A percentile compares a stretch with the other conserved stretches of the same genome.
phyloP scores from a whole-genome alignment of 2,329 filamentous ascomycete species.

The Xylaria sp. region DNA sequence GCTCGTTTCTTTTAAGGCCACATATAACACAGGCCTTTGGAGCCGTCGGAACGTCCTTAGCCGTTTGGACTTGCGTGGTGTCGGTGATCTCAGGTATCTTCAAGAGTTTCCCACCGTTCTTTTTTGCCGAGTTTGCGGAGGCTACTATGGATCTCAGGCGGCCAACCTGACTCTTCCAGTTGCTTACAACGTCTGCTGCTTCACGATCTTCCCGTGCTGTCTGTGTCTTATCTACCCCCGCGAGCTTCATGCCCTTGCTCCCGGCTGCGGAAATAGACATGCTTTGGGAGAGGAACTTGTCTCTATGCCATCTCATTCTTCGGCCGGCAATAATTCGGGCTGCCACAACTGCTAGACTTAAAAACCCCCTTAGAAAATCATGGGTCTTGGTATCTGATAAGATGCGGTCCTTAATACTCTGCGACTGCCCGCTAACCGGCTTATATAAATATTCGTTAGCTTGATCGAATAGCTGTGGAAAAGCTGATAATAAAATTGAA shows the following conservation, averaged over 20 bases:
- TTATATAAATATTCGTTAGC: slow-evolving; percentile 74
- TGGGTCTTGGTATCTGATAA: slow-evolving; percentile 71
- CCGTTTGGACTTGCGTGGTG: slow-evolving; percentile 73
- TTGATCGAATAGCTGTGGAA: slow-evolving; percentile 75
- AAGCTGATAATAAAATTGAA: slow-evolving; percentile 80
- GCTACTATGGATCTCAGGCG: slow-evolving; percentile 78
- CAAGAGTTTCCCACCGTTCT: slow-evolving; percentile 51
- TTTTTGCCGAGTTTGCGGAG: slow-evolving; percentile 65
- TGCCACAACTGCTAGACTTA: slow-evolving; percentile 73
- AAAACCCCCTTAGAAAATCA: slow-evolving; percentile 72
- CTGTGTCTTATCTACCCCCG: slow-evolving; percentile 85
- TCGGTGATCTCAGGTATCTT: slow-evolving; percentile 77
- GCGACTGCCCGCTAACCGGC: slow-evolving; percentile 68
- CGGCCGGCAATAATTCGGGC: slow-evolving; percentile 87
- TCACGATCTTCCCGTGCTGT: slow-evolving; percentile 86
- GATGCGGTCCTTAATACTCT: slow-evolving; percentile 70
- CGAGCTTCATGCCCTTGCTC: slow-evolving; percentile 90
- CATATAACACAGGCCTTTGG: slow-evolving; percentile 84
- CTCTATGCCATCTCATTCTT: slow-evolving; percentile 89
- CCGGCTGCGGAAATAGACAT: slow-evolving; percentile 87
- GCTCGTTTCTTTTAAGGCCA: slow-evolving; percentile 87
- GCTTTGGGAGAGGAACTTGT: slow-evolving; percentile 83
- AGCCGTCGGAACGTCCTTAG: slow-evolving; percentile 79
- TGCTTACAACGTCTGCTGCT: slow-evolving; percentile 77
- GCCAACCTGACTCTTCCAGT: slow-evolving; percentile 81